Evolutionary conservation across 2,329 filamentous ascomycete species (phyloP), one percentile per base, ranked within the genome.

Genomic region (Scedosporium aurantiacum): DNA sequence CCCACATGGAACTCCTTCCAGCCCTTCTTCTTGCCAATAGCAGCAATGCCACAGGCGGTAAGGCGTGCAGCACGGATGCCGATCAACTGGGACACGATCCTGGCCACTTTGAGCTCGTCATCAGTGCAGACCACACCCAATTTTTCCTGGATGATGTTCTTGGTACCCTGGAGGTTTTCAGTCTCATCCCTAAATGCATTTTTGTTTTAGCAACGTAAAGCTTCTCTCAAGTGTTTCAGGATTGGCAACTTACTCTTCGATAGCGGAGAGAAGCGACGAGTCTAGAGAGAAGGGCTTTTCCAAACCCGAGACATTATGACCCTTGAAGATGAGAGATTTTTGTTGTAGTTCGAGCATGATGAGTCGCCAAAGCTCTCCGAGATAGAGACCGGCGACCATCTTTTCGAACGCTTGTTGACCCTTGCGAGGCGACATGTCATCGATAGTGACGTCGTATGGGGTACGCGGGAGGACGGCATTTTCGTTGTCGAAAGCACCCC

Each of bases 371-470:
- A 97, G 89, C 75, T 97, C 93, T 66, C 93, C 93, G 1, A 97
- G 83, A 73, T 97, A 97, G 57, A 97, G 81, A 65, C 93, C 93
- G 2, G 93, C 91, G 71, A 96, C 92, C 90, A 97, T 97, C 79
- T 97, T 97, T 78, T 97, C 93, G 67, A 97, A 97, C 1, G 90
- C 87, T 76, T 97, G 93, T 76, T 97, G 91, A 58, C 91, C 92
- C 3, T 93, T 93, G 27, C 92, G 88, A 41, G 93, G 93, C 21
- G 92, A 97, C 69, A 94, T 88, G 67, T 90, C 86, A 78, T 97
- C 93, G 69, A 97, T 90, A 67, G 87, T 85, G 63, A 89, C 79
- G 72, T 97, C 93, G 74, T 94, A 97, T 62, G 83, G 83, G 27
- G 92, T 96, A 61, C 86, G 83, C 12, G 92, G 92, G 12, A 97